Percentiles rank a stretch among this genome's conserved stretches.
phyloP scores from a whole-genome alignment of 345 rosid species.

The Gossypium ekmanianum region DNA sequence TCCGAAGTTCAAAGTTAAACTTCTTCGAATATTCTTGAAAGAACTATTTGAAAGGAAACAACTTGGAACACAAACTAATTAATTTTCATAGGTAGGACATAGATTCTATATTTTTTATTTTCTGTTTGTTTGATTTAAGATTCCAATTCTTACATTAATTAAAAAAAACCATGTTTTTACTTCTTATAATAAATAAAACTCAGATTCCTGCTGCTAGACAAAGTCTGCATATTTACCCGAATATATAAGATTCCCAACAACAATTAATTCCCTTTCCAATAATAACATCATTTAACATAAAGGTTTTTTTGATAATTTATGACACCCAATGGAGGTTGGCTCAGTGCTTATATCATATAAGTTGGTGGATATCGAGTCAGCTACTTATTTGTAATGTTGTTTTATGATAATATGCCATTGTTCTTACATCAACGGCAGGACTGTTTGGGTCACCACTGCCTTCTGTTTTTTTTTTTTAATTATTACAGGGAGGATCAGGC shows the following conservation, averaged over 20 bases:
- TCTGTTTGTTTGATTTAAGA: neutral
- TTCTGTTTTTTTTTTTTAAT: neutral
- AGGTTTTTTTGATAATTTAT: neutral
- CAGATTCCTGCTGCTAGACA: neutral
- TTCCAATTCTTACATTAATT: neutral
- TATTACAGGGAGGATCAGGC: neutral
- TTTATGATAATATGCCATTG: neutral
- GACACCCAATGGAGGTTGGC: neutral
- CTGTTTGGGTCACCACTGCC: neutral
- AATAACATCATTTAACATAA: neutral
- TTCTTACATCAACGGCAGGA: neutral
- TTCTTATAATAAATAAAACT: neutral
- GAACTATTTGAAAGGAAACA: neutral
- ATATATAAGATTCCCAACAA: neutral
- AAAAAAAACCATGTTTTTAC: neutral
- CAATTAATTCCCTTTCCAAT: neutral
- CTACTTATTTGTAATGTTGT: neutral
- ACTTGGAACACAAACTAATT: neutral
- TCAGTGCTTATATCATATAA: neutral
- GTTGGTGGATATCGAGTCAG: conserved; percentile 7
- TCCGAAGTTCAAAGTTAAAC: too few species aligned
- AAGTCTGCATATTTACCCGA: neutral
- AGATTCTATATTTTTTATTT: neutral
- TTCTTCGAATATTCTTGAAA: neutral
- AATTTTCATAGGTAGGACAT: neutral